Evolutionary conservation across 176 grass and related monocot genomes (phyloP).

Genomic region (Hordeum vulgare): DNA sequence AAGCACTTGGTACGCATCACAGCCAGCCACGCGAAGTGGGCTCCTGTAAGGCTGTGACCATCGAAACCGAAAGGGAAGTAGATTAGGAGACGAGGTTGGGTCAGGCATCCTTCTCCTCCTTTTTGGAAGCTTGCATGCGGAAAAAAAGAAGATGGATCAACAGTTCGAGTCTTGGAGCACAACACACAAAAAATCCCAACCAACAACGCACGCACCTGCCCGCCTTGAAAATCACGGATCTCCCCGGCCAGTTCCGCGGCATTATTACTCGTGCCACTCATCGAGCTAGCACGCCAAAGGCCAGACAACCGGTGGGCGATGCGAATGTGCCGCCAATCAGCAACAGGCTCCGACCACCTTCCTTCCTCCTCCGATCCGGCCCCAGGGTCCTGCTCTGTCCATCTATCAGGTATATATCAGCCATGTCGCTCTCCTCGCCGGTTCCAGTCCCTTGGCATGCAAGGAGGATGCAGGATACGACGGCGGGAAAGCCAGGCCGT

Average conservation of each 20-base stretch:
- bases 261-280: not conserved
- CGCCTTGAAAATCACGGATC: conserved; percentile 20
- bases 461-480: conserved; percentile 28
- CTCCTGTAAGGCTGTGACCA: not conserved
- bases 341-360: not conserved
- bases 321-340: conserved; percentile 25
- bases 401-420: too few species aligned
- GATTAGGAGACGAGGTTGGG: conserved; percentile 24
- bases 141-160: not conserved
- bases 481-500: not conserved
- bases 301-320: not conserved
- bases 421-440: conserved; percentile 28
- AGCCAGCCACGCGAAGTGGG: not conserved
- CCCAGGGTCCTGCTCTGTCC: not conserved
- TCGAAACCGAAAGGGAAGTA: not conserved
- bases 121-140: conserved; percentile 21
- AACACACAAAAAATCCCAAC: not conserved
- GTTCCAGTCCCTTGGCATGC: conserved; percentile 39
- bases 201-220: conserved; percentile 22
- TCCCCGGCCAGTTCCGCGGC: not conserved
- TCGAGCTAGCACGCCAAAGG: not conserved
- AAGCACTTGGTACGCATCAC: not conserved
- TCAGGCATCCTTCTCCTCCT: conserved; percentile 45
- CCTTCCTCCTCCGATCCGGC: not conserved
- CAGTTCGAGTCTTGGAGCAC: conserved; percentile 11